phyloP scores from a whole-genome alignment of 2,329 filamentous ascomycete genomes.

The Ophiostoma sp. region DNA sequence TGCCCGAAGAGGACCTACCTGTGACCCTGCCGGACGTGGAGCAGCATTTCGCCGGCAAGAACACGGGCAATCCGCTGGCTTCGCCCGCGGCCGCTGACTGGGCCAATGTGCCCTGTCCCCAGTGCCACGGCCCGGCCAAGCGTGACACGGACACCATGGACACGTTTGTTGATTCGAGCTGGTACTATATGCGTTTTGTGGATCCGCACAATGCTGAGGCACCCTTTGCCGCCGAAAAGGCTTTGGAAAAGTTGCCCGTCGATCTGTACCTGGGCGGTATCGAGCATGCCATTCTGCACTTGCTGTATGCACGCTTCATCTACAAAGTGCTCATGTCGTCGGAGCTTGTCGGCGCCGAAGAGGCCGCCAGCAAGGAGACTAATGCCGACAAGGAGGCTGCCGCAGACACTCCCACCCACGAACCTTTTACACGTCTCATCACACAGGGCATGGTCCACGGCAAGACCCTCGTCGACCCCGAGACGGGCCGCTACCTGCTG shows the following conservation, averaged over 20 bases:
- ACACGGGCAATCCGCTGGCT: constrained; percentile 75
- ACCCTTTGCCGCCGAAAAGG: constrained; percentile 62
- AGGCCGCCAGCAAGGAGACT: neutral
- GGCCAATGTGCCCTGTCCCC: constrained; percentile 73
- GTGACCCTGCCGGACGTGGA: constrained; percentile 71
- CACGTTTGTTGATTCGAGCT: constrained; percentile 92
- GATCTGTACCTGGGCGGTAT: constrained; percentile 88
- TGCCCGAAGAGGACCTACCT: constrained; percentile 73
- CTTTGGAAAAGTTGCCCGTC: constrained; percentile 65
- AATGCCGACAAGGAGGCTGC: constrained; percentile 32
- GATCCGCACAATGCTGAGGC: constrained; percentile 65
- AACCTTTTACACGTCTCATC: constrained; percentile 80
- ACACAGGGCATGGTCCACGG: constrained; percentile 94
- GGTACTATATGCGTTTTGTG: constrained; percentile 83
- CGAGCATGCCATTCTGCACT: constrained; percentile 86
- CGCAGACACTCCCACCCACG: constrained; percentile 45
- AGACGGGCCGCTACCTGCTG: constrained; percentile 72
- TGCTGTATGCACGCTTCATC: constrained; percentile 86
- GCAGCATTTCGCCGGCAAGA: constrained; percentile 66
- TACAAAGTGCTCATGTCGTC: constrained; percentile 75
- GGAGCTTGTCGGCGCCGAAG: constrained; percentile 38
- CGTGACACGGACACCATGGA: constrained; percentile 95
- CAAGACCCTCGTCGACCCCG: constrained; percentile 74
- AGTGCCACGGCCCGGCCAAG: constrained; percentile 68
- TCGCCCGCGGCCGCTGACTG: constrained; percentile 68